Conservation (phyloP, 2,329 filamentous ascomycete species). For the Hypoxylon sp. region DNA sequence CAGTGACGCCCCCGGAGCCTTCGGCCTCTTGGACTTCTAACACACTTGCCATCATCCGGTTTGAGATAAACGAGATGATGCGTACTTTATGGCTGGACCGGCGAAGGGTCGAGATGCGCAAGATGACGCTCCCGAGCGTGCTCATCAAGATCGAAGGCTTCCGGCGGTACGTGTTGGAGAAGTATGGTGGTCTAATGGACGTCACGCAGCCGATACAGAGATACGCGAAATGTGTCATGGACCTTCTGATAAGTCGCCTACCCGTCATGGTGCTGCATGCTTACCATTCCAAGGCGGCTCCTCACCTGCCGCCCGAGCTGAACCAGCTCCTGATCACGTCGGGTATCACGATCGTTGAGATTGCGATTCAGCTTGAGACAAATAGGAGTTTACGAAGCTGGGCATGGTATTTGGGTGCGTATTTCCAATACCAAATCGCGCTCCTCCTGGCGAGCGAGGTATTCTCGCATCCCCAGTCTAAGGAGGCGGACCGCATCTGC, state of each 20-base stretch:
- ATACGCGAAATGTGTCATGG: constrained; percentile 70
- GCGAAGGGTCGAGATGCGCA: constrained; percentile 67
- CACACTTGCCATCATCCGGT: constrained; percentile 72
- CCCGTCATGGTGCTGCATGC: constrained; percentile 74
- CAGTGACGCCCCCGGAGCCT: constrained; percentile 53
- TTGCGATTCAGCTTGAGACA: constrained; percentile 56
- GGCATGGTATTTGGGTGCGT: constrained; percentile 75
- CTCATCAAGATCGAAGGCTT: constrained; percentile 75
- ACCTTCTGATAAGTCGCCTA: constrained; percentile 67
- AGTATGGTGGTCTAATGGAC: constrained; percentile 70
- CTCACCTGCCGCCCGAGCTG: constrained; percentile 67
- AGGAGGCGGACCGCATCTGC: constrained; percentile 73
- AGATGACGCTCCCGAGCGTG: constrained; percentile 68
- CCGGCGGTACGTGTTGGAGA: constrained; percentile 67
- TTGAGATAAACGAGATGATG: constrained; percentile 77
- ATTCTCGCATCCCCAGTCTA: constrained; percentile 63
- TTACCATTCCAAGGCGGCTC: constrained; percentile 61
- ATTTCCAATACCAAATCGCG: constrained; percentile 76
- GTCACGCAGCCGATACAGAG: constrained; percentile 67
- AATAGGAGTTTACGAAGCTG: constrained; percentile 60
- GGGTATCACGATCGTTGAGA: constrained; percentile 60
- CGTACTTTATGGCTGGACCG: constrained; percentile 75
- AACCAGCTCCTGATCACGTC: constrained; percentile 70
- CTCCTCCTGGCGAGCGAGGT: constrained; percentile 74
- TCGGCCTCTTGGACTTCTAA: constrained; percentile 70